These are phyloP conservation scores for Aspergillus arachidicola DNA, from an alignment of 2,329 filamentous ascomycete genomes.

Conservation along the genomic window DNA sequence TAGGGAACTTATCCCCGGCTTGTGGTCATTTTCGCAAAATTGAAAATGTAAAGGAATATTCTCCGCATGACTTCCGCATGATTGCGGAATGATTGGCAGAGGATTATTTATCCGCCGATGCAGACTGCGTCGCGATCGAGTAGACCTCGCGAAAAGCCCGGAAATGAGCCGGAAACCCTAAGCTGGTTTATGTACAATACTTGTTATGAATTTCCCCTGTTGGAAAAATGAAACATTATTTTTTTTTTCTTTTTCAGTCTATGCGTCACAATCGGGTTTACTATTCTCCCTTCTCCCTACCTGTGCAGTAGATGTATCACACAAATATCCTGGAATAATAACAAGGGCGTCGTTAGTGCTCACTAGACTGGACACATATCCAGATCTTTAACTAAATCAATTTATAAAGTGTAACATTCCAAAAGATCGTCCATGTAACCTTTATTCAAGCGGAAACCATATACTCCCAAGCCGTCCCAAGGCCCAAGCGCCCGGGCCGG, in stretches of 20 bases:
- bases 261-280: background rate
- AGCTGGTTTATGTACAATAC: too few species aligned
- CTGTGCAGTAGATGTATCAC: background rate
- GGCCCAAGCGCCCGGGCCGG: too few species aligned
- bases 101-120: too few species aligned
- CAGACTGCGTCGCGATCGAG: background rate
- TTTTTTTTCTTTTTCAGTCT: background rate
- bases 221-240: background rate
- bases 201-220: too few species aligned
- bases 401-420: background rate
- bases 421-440: background rate
- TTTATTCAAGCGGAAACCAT: background rate
- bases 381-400: background rate
- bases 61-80: background rate
- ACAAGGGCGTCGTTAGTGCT: background rate
- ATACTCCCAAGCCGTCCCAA: background rate
- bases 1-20: background rate
- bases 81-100: background rate
- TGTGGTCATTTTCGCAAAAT: background rate
- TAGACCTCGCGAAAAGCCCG: too few species aligned
- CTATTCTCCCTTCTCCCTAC: background rate
- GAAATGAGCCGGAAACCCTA: too few species aligned
- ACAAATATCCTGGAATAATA: background rate
- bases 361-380: too few species aligned
- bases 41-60: background rate